Evolutionary conservation across 257 asterid species (phyloP), one percentile per base, ranked within the genome.

Genomic region (Ilex asprella): DNA sequence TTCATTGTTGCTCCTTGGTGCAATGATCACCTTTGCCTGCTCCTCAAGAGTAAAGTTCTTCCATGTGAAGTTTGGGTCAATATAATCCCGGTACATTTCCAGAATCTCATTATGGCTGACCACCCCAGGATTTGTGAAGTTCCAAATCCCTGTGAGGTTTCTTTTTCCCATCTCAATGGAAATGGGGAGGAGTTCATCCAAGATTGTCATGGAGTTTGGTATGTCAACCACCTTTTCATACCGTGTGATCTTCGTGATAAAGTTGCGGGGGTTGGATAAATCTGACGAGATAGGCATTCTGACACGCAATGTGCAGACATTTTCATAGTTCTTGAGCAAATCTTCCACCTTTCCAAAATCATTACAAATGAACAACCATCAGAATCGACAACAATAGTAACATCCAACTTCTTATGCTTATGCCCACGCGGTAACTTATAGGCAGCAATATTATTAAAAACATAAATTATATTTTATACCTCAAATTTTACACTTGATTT

Each of bases 101-200:
- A 88, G 67, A 43, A 88, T 85, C 76, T 88, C 96, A 16, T 88
- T 88, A 16, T 88, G 94, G 76, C 94, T 87, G 27, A 87, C 94
- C 0, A 87, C 95, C 30, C 95, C 95, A 31, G 94, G 95, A 53
- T 88, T 88, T 2, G 96, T 85, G 86, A 83, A 88, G 86, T 88
- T 88, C 71, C 77, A 88, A 62, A 85, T 78, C 7, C 96, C 96
- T 6, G 94, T 88, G 61, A 87, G 83, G 68, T 87, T 82, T 68
- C 94, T 79, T 71, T 87, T 87, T 7, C 91, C 96, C 94, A 88
- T 88, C 78, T 88, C 96, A 52, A 88, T 71, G 69, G 96, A 87
- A 39, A 87, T 76, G 6, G 94, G 96, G 55, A 87, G 91, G 67
- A 87, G 96, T 68, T 87, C 96, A 3, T 88, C 96, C 50, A 88